Evolutionary conservation across 140 eudicot genomes (phyloP), one percentile per base, ranked within the genome.

Genomic region (Oenanthe javanica): DNA sequence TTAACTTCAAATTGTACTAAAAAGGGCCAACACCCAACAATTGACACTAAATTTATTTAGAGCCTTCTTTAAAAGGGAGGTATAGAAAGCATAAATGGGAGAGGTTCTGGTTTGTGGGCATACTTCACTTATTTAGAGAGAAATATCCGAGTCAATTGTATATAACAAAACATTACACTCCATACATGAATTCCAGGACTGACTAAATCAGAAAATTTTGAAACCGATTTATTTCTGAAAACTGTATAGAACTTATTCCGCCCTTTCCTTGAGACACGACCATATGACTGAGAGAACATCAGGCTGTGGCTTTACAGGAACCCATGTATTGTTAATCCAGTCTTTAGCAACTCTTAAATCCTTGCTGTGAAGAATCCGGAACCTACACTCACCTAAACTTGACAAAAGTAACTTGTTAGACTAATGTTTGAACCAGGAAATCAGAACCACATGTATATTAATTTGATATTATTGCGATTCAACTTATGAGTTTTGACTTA

Each of bases 311-410:
- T 89, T 81, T n/a, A 89, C 47, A 11, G 83, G 76, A 2, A 87
- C 80, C 93, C 93, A 91, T 52, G 25, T 64, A 27, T 83, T 63
- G 40, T 79, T 86, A 40, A 87, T 51, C 95, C 95, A 92, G 72
- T 92, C 97, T 83, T 81, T 89, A 36, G 95, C 88, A 57, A 14
- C 67, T 77, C 95, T 82, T 15, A 86, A 40, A 54, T 88, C 38
- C 70, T 81, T 78, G 81, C 82, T 71, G 48, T 84, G 79, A 46
- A 86, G 14, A 5, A 54, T 46, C 79, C 75, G 4, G 48, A 86
- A 85, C 76, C 36, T 81, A 49, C 81, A 46, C 77, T 89, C 93
- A 50, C 93, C 96, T 91, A 57, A 54, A 50, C 72, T 2, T 50
- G 15, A 42, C 15, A 27, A 79, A 77, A 50, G 25, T 1, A 51